Evolutionary conservation across 257 asterid species (phyloP).

Genomic region (Plantago elongata): DNA sequence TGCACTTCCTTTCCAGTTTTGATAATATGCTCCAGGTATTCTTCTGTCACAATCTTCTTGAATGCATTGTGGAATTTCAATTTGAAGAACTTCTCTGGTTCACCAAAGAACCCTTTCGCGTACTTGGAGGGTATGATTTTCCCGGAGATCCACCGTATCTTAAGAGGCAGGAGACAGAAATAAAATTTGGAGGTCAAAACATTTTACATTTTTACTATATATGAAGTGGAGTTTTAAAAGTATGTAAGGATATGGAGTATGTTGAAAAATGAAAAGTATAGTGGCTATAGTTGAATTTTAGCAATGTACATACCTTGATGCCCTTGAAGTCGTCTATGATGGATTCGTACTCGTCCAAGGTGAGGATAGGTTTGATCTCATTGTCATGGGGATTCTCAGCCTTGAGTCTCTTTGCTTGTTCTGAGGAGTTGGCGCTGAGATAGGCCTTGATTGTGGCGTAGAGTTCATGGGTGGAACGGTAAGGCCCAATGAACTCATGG

Average conservation of each 20-base stretch:
- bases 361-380: slow-evolving; percentile 32
- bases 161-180: too few species aligned
- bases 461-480: slow-evolving; percentile 40
- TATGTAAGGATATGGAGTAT: too few species aligned
- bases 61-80: slow-evolving; percentile 28
- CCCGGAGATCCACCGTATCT: slow-evolving; percentile 30
- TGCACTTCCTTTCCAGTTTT: slow-evolving; percentile 27
- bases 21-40: slow-evolving; percentile 32
- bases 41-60: slow-evolving; percentile 28
- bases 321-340: slow-evolving; percentile 33
- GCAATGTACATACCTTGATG: slow-evolving; percentile 19
- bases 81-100: slow-evolving; percentile 26
- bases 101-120: slow-evolving; percentile 10
- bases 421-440: slow-evolving; percentile 31
- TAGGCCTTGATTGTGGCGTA: slow-evolving; percentile 42
- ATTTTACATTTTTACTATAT: too few species aligned
- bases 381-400: slow-evolving; percentile 37
- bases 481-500: slow-evolving; percentile 36
- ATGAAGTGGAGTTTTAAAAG: too few species aligned
- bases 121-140: slow-evolving; percentile 10
- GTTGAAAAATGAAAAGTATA: too few species aligned
- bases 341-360: slow-evolving; percentile 46
- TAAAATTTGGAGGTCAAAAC: too few species aligned
- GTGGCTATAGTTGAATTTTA: too few species aligned
- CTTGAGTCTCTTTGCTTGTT: slow-evolving; percentile 37